Evolutionary conservation across 495 filamentous ascomycete species (phyloP).

Genomic region (Immersiella caudata): DNA sequence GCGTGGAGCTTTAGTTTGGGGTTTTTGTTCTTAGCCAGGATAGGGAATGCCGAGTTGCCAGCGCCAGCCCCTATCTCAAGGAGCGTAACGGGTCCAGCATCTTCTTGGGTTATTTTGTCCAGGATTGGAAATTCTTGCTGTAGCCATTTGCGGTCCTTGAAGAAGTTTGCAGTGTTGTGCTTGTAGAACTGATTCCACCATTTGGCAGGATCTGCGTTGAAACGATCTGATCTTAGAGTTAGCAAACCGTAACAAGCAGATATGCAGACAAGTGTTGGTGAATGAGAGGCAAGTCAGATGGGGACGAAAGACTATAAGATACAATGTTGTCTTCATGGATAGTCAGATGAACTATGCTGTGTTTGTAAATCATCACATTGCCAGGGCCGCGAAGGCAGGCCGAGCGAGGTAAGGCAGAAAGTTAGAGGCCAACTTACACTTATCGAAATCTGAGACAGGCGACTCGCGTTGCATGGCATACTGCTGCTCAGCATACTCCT

Average conservation of each 20-base stretch:
- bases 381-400: conserved; percentile 12
- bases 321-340: conserved; percentile 54
- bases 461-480: conserved; percentile 77
- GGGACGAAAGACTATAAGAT: conserved; percentile 64
- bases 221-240: conserved; percentile 57
- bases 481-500: conserved; percentile 77
- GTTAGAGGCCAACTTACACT: conserved; percentile 50
- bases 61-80: conserved; percentile 94
- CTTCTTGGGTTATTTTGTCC: conserved; percentile 63
- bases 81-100: conserved; percentile 63
- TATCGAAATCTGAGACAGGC: conserved; percentile 87
- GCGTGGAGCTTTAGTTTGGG: conserved; percentile 77
- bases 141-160: conserved; percentile 98
- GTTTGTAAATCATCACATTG: conserved; percentile 58
- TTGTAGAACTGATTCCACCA: conserved; percentile 98
- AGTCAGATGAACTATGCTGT: conserved; percentile 67
- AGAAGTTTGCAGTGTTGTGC: conserved; percentile 94
- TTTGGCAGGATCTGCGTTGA: conserved; percentile 86
- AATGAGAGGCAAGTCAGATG: conserved; percentile 52
- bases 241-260: conserved; percentile 29
- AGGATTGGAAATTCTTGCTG: conserved; percentile 92
- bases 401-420: neutral
- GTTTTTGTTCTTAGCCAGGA: conserved; percentile 81
- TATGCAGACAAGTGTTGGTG: neutral
- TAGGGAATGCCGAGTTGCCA: conserved; percentile 93